phyloP scores from a whole-genome alignment of 805 yeast genomes.

The Zygoascus flipseniorum region DNA sequence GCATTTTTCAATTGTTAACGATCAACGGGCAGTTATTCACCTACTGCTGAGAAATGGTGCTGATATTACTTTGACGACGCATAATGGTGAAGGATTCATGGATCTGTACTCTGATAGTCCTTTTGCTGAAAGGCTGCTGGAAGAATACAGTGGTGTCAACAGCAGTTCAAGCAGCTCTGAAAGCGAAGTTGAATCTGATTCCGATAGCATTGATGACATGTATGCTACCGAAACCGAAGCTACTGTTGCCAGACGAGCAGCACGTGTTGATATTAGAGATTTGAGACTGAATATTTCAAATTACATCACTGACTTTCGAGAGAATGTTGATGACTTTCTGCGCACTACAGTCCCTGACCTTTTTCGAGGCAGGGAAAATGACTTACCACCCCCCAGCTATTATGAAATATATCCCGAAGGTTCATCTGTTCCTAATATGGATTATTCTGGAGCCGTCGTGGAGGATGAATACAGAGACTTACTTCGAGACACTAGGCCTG shows the following conservation, averaged over 20 bases:
- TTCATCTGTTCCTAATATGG: conserved; percentile 7
- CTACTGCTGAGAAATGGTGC: conserved; percentile 59
- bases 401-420: conserved; percentile 23
- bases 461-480: conserved; percentile 4
- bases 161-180: not conserved
- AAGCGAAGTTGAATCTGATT: not conserved
- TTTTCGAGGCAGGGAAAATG: not conserved
- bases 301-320: conserved; percentile 1
- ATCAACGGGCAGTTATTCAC: conserved; percentile 58
- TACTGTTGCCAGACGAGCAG: not conserved
- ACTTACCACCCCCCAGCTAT: conserved; percentile 18
- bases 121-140: conserved; percentile 9
- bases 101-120: conserved; percentile 17
- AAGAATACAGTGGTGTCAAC: not conserved
- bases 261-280: not conserved
- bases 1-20: conserved; percentile 75
- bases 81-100: conserved; percentile 34
- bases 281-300: not conserved
- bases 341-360: not conserved
- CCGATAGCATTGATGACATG: not conserved
- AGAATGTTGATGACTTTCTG: conserved; percentile 1
- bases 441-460: conserved; percentile 15
- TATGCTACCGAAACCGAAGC: not conserved
- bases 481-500: not conserved
- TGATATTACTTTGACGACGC: conserved; percentile 42